Evolutionary conservation across 129 eudicot species (phyloP).

Genomic region (Centella asiatica): DNA sequence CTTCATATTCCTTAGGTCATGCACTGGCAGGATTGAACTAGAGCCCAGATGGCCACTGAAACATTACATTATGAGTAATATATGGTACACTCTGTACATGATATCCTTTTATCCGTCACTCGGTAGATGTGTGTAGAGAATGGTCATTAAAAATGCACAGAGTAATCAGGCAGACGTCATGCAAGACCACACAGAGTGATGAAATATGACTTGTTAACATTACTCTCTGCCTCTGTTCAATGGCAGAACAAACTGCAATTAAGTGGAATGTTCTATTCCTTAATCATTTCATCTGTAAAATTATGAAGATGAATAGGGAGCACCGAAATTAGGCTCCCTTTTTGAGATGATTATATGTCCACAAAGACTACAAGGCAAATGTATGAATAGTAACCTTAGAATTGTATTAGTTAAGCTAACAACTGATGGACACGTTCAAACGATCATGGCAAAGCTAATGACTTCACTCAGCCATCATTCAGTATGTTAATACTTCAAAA

Average conservation of each 20-base stretch:
- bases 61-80: not conserved
- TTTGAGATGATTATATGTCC: not conserved
- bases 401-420: too few relatives aligned
- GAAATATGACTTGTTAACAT: too few relatives aligned
- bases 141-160: not conserved
- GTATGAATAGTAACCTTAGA: not conserved
- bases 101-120: too few relatives aligned
- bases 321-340: not conserved
- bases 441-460: too few relatives aligned
- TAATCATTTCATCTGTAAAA: not conserved
- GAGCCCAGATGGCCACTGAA: not conserved
- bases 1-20: not conserved
- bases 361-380: not conserved
- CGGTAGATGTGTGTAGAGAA: not conserved
- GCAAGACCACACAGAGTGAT: not conserved
- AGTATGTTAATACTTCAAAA: too few relatives aligned
- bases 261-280: not conserved
- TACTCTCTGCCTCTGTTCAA: not conserved
- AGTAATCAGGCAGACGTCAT: not conserved
- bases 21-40: not conserved
- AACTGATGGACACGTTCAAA: too few relatives aligned
- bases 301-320: not conserved
- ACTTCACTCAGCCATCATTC: too few relatives aligned
- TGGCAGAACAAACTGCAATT: too few relatives aligned
- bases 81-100: too few relatives aligned